Percentiles rank a stretch among this genome's conserved stretches.
Conservation (phyloP, 1,284 basidiomycete species). For the Meripilus lineatus region DNA sequence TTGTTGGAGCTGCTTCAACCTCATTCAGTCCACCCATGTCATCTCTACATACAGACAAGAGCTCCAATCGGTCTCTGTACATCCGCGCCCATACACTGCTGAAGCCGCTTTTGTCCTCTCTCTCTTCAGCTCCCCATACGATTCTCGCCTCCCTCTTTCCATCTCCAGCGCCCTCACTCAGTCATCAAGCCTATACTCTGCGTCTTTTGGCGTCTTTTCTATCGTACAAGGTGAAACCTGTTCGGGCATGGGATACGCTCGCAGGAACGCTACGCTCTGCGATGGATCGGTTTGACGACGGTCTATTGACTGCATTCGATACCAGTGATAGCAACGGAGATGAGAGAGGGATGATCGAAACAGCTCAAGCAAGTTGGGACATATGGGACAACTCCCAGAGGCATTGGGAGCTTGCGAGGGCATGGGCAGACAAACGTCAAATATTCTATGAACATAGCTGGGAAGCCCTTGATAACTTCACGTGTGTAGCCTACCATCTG, state of each 20-base stretch:
- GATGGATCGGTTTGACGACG: constrained; percentile 85
- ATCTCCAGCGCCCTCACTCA: constrained; percentile 34
- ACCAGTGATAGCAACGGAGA: constrained; percentile 68
- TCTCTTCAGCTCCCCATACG: constrained; percentile 52
- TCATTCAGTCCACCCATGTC: constrained; percentile 17
- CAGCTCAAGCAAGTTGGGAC: constrained; percentile 81
- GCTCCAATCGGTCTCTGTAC: constrained; percentile 46
- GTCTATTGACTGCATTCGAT: constrained; percentile 81
- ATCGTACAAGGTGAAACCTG: constrained; percentile 58
- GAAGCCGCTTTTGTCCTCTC: constrained; percentile 48
- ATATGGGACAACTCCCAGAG: constrained; percentile 43
- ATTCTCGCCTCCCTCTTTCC: constrained; percentile 52
- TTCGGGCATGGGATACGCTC: constrained; percentile 57
- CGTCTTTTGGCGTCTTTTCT: constrained; percentile 73
- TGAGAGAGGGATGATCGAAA: constrained; percentile 70
- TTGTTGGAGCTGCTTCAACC: constrained; percentile 38
- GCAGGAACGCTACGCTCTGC: constrained; percentile 68
- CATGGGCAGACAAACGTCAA: constrained; percentile 92
- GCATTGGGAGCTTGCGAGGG: constrained; percentile 90
- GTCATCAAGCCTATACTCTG: constrained; percentile 56
- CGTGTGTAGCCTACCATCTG: constrained; percentile 58
- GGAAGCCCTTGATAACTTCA: constrained; percentile 81
- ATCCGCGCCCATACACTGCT: constrained; percentile 64
- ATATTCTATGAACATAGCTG: constrained; percentile 89
- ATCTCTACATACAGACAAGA: constrained; percentile 20